phyloP scores from a whole-genome alignment of 192 early-diverging fungal species.

The Coemansia sp. region DNA sequence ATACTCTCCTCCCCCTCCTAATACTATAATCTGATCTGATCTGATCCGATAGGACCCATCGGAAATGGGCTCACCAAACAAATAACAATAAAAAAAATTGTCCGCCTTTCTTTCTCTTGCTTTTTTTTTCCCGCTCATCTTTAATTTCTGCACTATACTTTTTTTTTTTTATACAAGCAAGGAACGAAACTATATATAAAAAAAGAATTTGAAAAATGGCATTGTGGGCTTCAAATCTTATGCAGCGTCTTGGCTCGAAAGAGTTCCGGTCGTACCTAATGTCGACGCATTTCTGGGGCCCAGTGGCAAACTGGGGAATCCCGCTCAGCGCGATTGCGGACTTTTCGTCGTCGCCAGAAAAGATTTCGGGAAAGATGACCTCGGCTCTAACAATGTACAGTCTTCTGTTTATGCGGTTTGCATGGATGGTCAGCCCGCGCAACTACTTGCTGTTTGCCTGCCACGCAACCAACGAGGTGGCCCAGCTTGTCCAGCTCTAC shows the following conservation, averaged over 20 bases:
- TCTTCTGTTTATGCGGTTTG: slow-evolving; percentile 91
- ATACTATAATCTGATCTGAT: not conserved
- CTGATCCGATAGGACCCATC: too few species aligned
- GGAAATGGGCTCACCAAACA: not conserved
- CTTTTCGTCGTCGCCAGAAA: slow-evolving; percentile 81
- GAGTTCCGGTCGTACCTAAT: slow-evolving; percentile 72
- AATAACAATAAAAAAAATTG: not conserved
- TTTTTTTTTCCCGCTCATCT: not conserved
- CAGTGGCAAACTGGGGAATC: slow-evolving; percentile 88
- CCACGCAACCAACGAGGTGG: slow-evolving; percentile 86
- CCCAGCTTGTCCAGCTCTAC: slow-evolving; percentile 85
- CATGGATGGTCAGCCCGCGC: slow-evolving; percentile 83
- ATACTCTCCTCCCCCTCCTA: not conserved
- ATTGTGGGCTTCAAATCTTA: slow-evolving; percentile 52
- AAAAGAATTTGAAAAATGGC: slow-evolving; percentile 41
- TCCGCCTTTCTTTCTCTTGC: not conserved
- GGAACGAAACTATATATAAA: not conserved
- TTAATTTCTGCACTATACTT: slow-evolving; percentile 3
- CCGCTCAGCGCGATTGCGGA: slow-evolving; percentile 95
- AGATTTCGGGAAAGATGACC: slow-evolving; percentile 96
- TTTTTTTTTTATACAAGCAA: not conserved
- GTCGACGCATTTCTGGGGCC: slow-evolving; percentile 59
- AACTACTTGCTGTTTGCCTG: slow-evolving; percentile 94
- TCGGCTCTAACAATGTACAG: slow-evolving; percentile 85
- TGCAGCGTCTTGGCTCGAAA: slow-evolving; percentile 57